Evolutionary conservation across 2,329 filamentous ascomycete species (phyloP).

Genomic region (Neospermospora avenae): DNA sequence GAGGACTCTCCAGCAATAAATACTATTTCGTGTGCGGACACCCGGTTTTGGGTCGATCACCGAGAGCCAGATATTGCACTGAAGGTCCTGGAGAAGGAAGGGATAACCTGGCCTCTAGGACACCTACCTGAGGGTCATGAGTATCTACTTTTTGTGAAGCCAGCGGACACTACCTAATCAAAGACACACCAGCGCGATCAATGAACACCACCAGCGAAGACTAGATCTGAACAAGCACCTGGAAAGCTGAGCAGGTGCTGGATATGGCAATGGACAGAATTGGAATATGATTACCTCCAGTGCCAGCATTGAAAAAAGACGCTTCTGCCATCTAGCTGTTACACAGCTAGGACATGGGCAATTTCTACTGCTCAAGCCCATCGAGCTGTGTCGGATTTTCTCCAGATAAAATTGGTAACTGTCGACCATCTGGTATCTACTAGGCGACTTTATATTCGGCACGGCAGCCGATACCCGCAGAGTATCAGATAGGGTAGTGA

Average conservation of each 20-base stretch:
- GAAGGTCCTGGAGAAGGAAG: neutral
- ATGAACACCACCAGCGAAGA: too few relatives aligned
- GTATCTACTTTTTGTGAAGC: conserved; percentile 6
- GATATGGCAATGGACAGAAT: conserved; percentile 19
- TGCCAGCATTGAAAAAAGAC: too few relatives aligned
- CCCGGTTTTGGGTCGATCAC: conserved; percentile 21
- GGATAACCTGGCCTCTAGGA: conserved; percentile 11
- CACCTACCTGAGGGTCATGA: conserved; percentile 17
- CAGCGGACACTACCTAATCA: too few relatives aligned
- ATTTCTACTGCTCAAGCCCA: too few relatives aligned
- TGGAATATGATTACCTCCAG: conserved; percentile 11
- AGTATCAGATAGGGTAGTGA: neutral
- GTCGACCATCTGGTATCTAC: too few relatives aligned
- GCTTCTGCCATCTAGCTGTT: too few relatives aligned
- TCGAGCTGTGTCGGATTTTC: too few relatives aligned
- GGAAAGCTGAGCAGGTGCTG: too few relatives aligned
- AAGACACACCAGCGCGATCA: too few relatives aligned
- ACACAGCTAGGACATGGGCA: too few relatives aligned
- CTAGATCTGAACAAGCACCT: too few relatives aligned
- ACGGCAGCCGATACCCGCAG: neutral
- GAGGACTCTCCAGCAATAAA: neutral
- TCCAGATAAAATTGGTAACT: too few relatives aligned
- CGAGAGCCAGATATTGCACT: conserved; percentile 12
- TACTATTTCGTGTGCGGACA: conserved; percentile 3
- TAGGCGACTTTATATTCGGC: neutral